Conservation (phyloP, 352 stramenopile species). For the Phytophthora vignae region DNA sequence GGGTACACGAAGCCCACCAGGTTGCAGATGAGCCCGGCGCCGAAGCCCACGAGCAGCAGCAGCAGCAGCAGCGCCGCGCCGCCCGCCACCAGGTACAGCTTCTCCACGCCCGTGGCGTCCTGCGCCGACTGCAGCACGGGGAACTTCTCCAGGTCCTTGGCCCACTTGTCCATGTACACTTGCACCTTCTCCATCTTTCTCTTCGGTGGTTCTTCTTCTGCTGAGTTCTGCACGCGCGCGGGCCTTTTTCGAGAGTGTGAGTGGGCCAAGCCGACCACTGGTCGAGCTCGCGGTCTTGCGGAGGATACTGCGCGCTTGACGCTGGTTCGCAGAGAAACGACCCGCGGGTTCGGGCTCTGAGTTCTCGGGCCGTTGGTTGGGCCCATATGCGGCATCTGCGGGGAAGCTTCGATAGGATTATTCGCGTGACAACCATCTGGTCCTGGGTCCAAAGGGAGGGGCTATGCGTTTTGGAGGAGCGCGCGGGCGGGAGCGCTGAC, state of each 20-base stretch:
- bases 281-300: background rate
- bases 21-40: conserved; percentile 87
- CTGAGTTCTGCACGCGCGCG: background rate
- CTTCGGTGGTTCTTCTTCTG: background rate
- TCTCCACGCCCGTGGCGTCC: conserved; percentile 86
- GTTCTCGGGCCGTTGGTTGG: background rate
- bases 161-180: conserved; percentile 88
- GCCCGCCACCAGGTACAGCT: conserved; percentile 86
- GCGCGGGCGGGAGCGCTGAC: background rate
- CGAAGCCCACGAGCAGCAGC: conserved; percentile 86
- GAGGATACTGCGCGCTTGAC: background rate
- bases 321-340: conserved; percentile 1
- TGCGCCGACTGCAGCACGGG: conserved; percentile 80
- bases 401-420: background rate
- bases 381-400: background rate
- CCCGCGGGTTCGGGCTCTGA: background rate
- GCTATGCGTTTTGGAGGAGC: background rate
- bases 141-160: conserved; percentile 87
- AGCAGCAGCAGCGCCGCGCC: conserved; percentile 72
- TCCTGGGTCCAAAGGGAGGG: background rate
- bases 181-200: conserved; percentile 77
- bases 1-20: conserved; percentile 87
- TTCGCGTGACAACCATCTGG: conserved; percentile 1
- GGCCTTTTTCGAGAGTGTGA: background rate
- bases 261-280: background rate